Evolutionary conservation across 2,329 filamentous ascomycete genomes (phyloP).

Genomic region (Aureobasidium subglaciale): DNA sequence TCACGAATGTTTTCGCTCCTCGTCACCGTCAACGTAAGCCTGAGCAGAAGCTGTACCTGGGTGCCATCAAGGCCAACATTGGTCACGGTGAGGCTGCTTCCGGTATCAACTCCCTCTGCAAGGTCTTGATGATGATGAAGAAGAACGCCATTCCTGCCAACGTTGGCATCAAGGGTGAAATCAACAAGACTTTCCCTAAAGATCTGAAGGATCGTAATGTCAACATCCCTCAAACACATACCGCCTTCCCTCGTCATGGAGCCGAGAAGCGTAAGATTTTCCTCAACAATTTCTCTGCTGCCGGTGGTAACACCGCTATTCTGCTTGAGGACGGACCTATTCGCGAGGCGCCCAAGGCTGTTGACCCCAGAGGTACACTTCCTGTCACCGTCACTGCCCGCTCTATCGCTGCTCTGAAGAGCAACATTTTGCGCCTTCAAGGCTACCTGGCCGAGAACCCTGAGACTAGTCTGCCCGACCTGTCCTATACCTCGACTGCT

Average conservation of each 20-base stretch:
- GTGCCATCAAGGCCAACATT: conserved; percentile 50
- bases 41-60: conserved; percentile 45
- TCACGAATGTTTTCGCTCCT: conserved; percentile 57
- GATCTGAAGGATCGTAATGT: conserved; percentile 47
- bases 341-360: conserved; percentile 32
- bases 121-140: conserved; percentile 49
- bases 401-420: conserved; percentile 45
- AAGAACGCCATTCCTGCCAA: conserved; percentile 49
- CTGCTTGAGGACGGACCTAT: conserved; percentile 46
- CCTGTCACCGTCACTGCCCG: conserved; percentile 45
- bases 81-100: conserved; percentile 50
- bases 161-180: conserved; percentile 48
- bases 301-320: conserved; percentile 47
- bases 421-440: conserved; percentile 43
- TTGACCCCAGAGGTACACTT: conserved; percentile 41
- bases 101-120: conserved; percentile 48
- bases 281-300: conserved; percentile 48
- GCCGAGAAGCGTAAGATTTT: conserved; percentile 43
- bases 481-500: conserved; percentile 48
- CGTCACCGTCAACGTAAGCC: conserved; percentile 42
- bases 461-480: conserved; percentile 39
- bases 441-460: conserved; percentile 40
- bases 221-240: conserved; percentile 42
- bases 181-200: conserved; percentile 50
- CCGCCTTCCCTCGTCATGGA: conserved; percentile 41